Conservation (phyloP, 768 basidiomycete genomes). For the Pulveroboletus sp. region DNA sequence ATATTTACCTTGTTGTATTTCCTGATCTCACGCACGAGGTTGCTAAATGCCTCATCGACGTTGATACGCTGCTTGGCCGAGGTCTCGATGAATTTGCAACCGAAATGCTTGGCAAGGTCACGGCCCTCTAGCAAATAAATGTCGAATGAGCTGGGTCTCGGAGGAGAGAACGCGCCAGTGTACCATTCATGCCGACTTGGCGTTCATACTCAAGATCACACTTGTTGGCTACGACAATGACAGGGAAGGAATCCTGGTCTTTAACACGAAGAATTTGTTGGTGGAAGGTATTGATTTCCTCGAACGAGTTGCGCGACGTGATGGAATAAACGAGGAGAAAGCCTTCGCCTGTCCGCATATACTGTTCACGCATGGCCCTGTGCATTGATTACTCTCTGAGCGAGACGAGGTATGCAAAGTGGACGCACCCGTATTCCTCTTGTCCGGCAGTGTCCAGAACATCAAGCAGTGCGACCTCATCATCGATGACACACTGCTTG, state of each 20-base stretch:
- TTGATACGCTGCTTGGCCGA: constrained; percentile 96
- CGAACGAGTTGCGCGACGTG: constrained; percentile 96
- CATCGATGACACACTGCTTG: constrained; percentile 96
- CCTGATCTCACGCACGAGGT: constrained; percentile 89
- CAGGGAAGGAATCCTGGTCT: constrained; percentile 92
- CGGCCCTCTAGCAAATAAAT: constrained; percentile 74
- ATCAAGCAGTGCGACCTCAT: constrained; percentile 96
- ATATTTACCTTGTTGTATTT: constrained; percentile 81
- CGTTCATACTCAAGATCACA: constrained; percentile 94
- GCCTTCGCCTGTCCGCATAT: constrained; percentile 98
- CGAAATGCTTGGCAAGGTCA: constrained; percentile 91
- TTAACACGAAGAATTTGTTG: constrained; percentile 96
- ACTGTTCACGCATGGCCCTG: constrained; percentile 98
- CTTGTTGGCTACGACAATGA: constrained; percentile 98
- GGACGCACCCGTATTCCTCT: constrained; percentile 90
- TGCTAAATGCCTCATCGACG: constrained; percentile 92
- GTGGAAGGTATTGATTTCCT: constrained; percentile 94
- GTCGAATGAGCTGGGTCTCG: neutral
- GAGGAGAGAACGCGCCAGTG: constrained; percentile 8
- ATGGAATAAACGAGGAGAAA: constrained; percentile 98
- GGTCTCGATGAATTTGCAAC: constrained; percentile 92
- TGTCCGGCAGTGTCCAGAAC: constrained; percentile 97
- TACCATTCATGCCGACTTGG: constrained; percentile 93
- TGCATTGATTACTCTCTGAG: constrained; percentile 5
- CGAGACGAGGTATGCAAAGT: neutral